Percentiles rank a stretch among this genome's conserved stretches.
These are phyloP conservation scores for Aspergillus jensenii DNA, from an alignment of 2,329 filamentous ascomycete species.

Conservation along the genomic window DNA sequence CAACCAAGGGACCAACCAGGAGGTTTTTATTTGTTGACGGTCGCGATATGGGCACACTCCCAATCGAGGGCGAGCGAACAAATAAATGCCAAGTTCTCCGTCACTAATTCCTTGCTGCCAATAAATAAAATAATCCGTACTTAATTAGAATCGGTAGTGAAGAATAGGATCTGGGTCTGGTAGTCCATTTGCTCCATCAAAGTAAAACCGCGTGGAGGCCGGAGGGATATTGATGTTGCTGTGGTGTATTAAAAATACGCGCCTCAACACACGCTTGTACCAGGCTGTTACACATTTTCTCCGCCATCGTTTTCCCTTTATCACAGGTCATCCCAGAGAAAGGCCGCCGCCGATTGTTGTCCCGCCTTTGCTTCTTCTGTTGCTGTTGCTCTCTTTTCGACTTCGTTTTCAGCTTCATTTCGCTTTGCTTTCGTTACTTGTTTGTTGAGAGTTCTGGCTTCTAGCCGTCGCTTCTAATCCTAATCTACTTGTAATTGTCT, in stretches of 20 bases:
- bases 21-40: not conserved
- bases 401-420: conserved; percentile 1
- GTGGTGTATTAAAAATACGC: not conserved
- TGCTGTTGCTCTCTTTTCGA: conserved; percentile 7
- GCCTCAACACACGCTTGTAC: not conserved
- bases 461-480: not conserved
- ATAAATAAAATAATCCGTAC: not conserved
- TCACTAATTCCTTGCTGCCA: not conserved
- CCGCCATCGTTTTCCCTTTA: conserved; percentile 9
- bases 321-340: conserved; percentile 12
- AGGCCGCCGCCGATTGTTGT: conserved; percentile 8
- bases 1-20: not conserved
- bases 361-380: conserved; percentile 5
- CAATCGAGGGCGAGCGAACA: not conserved
- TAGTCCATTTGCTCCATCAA: not conserved
- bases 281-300: not conserved
- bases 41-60: not conserved
- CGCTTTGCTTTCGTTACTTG: conserved; percentile 1
- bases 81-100: not conserved
- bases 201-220: not conserved
- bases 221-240: not conserved
- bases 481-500: conserved; percentile 12
- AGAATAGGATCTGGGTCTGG: not conserved
- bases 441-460: not conserved
- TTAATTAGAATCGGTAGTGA: not conserved